These are phyloP conservation scores for Suillus fuscotomentosus DNA, from an alignment of 768 basidiomycete genomes.

Conservation along the genomic window DNA sequence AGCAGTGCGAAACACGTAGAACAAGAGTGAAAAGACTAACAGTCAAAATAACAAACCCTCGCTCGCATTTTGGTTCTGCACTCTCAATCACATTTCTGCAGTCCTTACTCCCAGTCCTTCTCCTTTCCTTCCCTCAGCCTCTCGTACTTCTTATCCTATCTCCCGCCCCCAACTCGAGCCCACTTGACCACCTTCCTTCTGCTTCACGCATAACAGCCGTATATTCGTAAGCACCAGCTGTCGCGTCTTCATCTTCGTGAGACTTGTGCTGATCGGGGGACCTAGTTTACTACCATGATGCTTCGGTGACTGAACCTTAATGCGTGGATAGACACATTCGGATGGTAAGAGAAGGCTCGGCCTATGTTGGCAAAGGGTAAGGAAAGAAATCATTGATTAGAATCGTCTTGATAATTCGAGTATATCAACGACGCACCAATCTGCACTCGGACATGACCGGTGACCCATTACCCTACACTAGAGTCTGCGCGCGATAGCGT, in stretches of 20 bases:
- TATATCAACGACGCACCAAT: conserved; percentile 40
- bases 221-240: conserved; percentile 56
- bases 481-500: conserved; percentile 51
- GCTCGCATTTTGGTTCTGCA: conserved; percentile 52
- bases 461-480: conserved; percentile 48
- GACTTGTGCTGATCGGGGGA: conserved; percentile 42
- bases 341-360: conserved; percentile 38
- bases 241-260: conserved; percentile 50
- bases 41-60: conserved; percentile 60
- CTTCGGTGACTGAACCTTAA: conserved; percentile 52
- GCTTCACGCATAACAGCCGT: conserved; percentile 58
- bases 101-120: conserved; percentile 46
- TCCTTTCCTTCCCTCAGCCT: conserved; percentile 19
- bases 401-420: not conserved
- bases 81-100: conserved; percentile 41
- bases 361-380: conserved; percentile 19
- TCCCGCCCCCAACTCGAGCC: conserved; percentile 31
- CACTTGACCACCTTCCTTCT: conserved; percentile 34
- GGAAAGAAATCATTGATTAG: not conserved
- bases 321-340: conserved; percentile 47
- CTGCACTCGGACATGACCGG: conserved; percentile 30
- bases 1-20: not conserved
- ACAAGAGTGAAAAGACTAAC: conserved; percentile 35
- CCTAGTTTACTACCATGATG: conserved; percentile 58
- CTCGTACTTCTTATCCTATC: conserved; percentile 1